Percentiles rank a stretch among this genome's conserved stretches.
Conservation (phyloP, 2,329 filamentous ascomycete genomes). For the Cladophialophora bantiana region DNA sequence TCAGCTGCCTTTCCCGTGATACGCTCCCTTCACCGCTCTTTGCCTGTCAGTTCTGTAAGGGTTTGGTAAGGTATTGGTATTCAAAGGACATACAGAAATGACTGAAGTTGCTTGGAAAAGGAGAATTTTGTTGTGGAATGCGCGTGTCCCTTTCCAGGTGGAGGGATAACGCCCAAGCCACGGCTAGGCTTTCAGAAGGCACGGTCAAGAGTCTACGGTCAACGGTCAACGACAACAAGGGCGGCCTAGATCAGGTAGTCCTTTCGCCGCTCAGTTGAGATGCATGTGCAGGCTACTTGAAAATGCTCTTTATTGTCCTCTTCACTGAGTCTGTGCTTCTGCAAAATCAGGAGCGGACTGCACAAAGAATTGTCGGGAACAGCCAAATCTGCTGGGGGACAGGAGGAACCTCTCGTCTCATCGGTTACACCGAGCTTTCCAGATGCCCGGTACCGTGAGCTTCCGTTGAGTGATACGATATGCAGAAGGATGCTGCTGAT, state of each 20-base stretch:
- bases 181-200: neutral
- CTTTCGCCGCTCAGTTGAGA: neutral
- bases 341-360: constrained; percentile 2
- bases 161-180: neutral
- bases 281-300: neutral
- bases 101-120: neutral
- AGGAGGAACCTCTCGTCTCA: neutral
- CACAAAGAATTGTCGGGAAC: constrained; percentile 5
- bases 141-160: neutral
- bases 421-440: neutral
- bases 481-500: neutral
- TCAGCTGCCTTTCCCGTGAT: constrained; percentile 19
- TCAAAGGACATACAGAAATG: constrained; percentile 8
- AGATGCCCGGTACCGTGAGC: neutral
- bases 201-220: neutral
- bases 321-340: neutral
- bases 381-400: constrained; percentile 11
- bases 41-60: constrained; percentile 7
- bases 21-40: constrained; percentile 29
- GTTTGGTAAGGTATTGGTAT: constrained; percentile 31
- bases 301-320: constrained; percentile 1
- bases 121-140: constrained; percentile 2
- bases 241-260: neutral
- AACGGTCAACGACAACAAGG: neutral
- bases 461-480: constrained; percentile 1